Conservation (phyloP, 1,284 basidiomycete genomes). For the Apiotrichum gracile region DNA sequence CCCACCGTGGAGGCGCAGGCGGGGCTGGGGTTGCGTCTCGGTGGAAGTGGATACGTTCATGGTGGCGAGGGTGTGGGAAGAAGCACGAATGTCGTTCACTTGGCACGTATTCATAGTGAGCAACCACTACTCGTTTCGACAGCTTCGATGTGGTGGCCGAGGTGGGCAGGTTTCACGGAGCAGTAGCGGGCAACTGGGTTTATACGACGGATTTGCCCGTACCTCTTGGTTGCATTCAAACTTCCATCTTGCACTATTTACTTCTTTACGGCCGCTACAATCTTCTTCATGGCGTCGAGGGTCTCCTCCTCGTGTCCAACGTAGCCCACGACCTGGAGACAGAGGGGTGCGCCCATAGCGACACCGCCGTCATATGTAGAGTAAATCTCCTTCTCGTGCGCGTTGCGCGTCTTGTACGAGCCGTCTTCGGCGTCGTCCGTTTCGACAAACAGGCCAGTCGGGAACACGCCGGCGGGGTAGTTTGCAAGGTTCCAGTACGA, state of each 20-base stretch:
- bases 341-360: slow-evolving; percentile 3
- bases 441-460: slow-evolving; percentile 58
- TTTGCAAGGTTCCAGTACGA: slow-evolving; percentile 63
- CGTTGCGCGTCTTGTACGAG: slow-evolving; percentile 51
- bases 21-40: not conserved
- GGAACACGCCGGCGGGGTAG: slow-evolving; percentile 60
- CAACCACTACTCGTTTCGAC: too few species aligned
- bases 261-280: not conserved
- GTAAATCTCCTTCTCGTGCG: slow-evolving; percentile 40
- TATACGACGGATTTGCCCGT: too few species aligned
- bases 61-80: too few species aligned
- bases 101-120: too few species aligned
- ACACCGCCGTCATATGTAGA: slow-evolving; percentile 15
- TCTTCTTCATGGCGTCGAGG: not conserved
- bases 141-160: too few species aligned
- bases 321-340: slow-evolving; percentile 12
- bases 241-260: too few species aligned
- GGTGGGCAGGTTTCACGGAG: too few species aligned
- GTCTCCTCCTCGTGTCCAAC: slow-evolving; percentile 14
- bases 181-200: too few species aligned
- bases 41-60: not conserved
- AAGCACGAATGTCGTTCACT: too few species aligned
- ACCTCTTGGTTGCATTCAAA: too few species aligned
- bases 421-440: slow-evolving; percentile 32
- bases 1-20: slow-evolving; percentile 11